Evolutionary conservation across 2,329 filamentous ascomycete genomes (phyloP).

Genomic region (Exserohilum rostratum): DNA sequence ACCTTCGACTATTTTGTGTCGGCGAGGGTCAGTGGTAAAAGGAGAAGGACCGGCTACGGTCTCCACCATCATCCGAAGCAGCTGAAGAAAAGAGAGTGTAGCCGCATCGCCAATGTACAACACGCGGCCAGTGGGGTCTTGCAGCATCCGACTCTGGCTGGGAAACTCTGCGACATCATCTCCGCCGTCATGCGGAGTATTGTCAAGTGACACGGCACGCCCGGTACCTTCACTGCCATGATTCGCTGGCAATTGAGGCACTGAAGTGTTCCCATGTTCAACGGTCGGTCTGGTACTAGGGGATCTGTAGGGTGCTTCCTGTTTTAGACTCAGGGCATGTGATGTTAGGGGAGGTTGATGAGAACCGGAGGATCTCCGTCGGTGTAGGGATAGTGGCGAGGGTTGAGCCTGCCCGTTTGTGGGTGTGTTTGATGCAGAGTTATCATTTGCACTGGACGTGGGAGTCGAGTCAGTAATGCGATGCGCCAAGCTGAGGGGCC

Average conservation of each 20-base stretch:
- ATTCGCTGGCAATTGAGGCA: constrained; percentile 33
- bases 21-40: constrained; percentile 64
- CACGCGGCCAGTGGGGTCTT: constrained; percentile 63
- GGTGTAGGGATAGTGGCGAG: constrained; percentile 26
- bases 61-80: constrained; percentile 66
- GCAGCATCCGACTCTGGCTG: constrained; percentile 63
- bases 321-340: constrained; percentile 20
- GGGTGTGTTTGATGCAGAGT: constrained; percentile 30
- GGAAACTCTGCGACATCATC: constrained; percentile 64
- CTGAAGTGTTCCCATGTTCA: constrained; percentile 29
- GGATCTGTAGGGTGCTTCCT: constrained; percentile 28
- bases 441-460: constrained; percentile 20
- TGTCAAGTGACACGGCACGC: constrained; percentile 39
- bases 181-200: constrained; percentile 49
- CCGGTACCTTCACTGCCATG: constrained; percentile 27
- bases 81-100: constrained; percentile 65
- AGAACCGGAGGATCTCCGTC: constrained; percentile 23
- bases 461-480: not conserved
- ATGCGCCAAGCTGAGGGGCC: not conserved
- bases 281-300: constrained; percentile 28
- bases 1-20: constrained; percentile 64
- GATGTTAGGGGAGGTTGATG: constrained; percentile 12
- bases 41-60: constrained; percentile 59
- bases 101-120: constrained; percentile 69
- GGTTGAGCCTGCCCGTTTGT: constrained; percentile 25